Evolutionary conservation across 2,329 filamentous ascomycete species (phyloP), one percentile per base, ranked within the genome.

Genomic region (Celoporthe dispersa): DNA sequence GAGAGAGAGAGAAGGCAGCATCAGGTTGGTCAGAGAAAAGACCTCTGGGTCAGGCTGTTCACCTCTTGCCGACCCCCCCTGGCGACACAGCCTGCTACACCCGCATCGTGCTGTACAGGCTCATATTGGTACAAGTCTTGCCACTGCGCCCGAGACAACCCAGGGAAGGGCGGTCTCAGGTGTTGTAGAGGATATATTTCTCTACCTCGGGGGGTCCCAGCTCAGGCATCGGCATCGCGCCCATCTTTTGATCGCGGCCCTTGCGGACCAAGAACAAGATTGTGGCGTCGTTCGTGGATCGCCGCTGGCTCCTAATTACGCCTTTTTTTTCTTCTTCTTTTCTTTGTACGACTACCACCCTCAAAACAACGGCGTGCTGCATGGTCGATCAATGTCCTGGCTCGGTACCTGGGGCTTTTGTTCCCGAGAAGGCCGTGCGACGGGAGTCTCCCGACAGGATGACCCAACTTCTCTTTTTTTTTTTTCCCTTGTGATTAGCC

Each of bases 331-430:
- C 35, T 9, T 16, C 39, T 16, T 16, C 8, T 48, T 22, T 19
- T 48, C 16, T 5, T 44, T 35, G 11, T 5, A 28, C 25, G 2
- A 51, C n/a, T 53, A 48, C 41, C 16, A 11, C 7, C 37, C 12
- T 22, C 33, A 11, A 62, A 62, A 62, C 60, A 25, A 62, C 37
- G 35, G 60, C 37, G 60, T 44, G n/a, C 60, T n/a, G n/a, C 60
- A 14, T 16, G 60, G 60, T 28, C 9, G 22, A 41, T 25, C 35
- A 44, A n/a, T 11, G 22, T 31, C 22, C 33, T 37, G 7, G 55
- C 16, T 39, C 1, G 33, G 14, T 28, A 25, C 33, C 33, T 62
- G n/a, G 12, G n/a, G 37, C 4, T 8, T 7, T 33, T 19, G 53
- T 8, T 33, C 12, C 53, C 28, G 33, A 48, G 22, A 25, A 44